Base-by-base conservation (phyloP, 371 early-diverging fungal species). In the Rhizoclosmatium hyalinum region DNA sequence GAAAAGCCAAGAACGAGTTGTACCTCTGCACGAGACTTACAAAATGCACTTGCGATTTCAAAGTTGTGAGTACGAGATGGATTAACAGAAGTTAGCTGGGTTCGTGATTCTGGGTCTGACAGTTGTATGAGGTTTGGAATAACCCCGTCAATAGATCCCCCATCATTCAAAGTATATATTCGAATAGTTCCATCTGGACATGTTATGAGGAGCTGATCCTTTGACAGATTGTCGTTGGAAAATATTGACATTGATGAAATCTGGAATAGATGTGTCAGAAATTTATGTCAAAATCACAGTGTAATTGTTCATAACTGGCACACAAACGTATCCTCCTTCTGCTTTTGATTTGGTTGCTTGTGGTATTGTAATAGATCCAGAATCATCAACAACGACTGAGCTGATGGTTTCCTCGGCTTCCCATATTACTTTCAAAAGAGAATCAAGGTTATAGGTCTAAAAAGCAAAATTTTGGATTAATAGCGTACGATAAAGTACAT, bases 131-230 rank as follows among this genome's bases (percentile, higher is more conserved):
- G 5, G 43, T 14, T 50, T 10, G 66, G 66, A 5, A 66, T 5
- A 4, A 39, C 24, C 2, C 12, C 10, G 6, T 10, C 14, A n/a
- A 66, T 50, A 6, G 50, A 8, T 6, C 66, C 66, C 17, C 66
- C 50, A 5, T 45, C 66, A 46, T 17, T 42, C 5, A 66, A 24
- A n/a, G 45, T 47, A 39, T 66, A 50, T 45, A 66, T 50, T 3
- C 66, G 45, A 24, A 66, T n/a, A 50, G 19, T 47, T 19, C 66
- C 66, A 39, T 66, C 66, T 47, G 66, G 66, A 42, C 66, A 66
- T 8, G 53, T 39, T 6, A 66, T 10, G 5, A 66, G 14, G 8
- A 66, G 47, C 39, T 66, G 66, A 39, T 66, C 66, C n/a, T 45
- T 50, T 42, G 21, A 6, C 19, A 46, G 50, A 21, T 17, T 44